These are phyloP conservation scores for Trichoderma atrobrunneum DNA, from an alignment of 2,329 filamentous ascomycete genomes.

Conservation along the genomic window DNA sequence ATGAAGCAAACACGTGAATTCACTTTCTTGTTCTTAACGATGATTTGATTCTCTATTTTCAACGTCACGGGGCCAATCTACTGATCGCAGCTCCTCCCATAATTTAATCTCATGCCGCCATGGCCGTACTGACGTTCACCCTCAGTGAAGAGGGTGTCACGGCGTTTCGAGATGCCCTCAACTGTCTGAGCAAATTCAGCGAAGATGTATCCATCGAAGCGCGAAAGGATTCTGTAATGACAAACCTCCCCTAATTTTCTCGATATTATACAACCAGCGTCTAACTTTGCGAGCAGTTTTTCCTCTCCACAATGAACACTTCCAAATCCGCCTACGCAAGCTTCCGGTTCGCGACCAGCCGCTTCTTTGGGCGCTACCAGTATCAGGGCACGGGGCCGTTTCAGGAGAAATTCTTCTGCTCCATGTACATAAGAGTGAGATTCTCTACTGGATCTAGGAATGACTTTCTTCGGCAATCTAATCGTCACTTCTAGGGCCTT, in stretches of 20 bases:
- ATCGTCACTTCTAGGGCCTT: conserved; percentile 49
- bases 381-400: conserved; percentile 55
- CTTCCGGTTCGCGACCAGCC: conserved; percentile 62
- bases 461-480: neutral
- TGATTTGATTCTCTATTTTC: no score
- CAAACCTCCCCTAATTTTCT: neutral
- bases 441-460: neutral
- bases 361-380: conserved; percentile 71
- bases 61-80: neutral
- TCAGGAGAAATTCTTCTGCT: conserved; percentile 67
- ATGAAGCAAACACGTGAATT: neutral
- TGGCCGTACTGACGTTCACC: conserved; percentile 69
- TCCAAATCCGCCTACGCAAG: conserved; percentile 78
- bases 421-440: conserved; percentile 65
- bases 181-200: conserved; percentile 75
- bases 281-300: conserved; percentile 49
- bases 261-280: neutral
- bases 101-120: conserved; percentile 27
- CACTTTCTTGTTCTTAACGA: neutral
- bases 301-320: conserved; percentile 72
- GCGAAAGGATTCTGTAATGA: conserved; percentile 59
- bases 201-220: conserved; percentile 76
- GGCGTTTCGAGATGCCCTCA: conserved; percentile 68
- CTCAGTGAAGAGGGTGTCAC: conserved; percentile 70
- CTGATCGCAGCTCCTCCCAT: neutral